These are phyloP conservation scores for Arxiozyma slooffiae DNA, from an alignment of 1,139 yeast genomes.

Conservation along the genomic window DNA sequence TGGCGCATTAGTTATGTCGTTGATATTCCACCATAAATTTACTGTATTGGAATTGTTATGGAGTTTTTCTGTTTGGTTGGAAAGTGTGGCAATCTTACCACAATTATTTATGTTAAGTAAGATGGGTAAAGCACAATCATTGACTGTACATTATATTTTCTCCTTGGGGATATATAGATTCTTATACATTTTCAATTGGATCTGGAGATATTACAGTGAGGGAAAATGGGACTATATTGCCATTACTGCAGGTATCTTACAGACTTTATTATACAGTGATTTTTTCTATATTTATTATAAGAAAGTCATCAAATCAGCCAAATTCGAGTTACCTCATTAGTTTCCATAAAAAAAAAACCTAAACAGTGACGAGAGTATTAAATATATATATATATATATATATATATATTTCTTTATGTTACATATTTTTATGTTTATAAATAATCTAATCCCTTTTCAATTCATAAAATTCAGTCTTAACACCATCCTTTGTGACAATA, in stretches of 20 bases:
- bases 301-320: constrained; percentile 72
- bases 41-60: constrained; percentile 53
- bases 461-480: constrained; percentile 70
- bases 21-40: constrained; percentile 61
- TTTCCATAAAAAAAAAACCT: not conserved
- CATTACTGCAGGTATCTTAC: constrained; percentile 70
- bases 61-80: constrained; percentile 80
- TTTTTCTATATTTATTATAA: constrained; percentile 87
- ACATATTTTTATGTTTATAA: not conserved
- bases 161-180: constrained; percentile 87
- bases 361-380: not conserved
- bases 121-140: constrained; percentile 77
- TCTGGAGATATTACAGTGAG: constrained; percentile 70
- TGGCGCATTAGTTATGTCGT: constrained; percentile 50
- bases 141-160: constrained; percentile 86
- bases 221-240: constrained; percentile 62
- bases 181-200: constrained; percentile 88
- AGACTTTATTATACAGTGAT: constrained; percentile 82
- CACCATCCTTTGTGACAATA: constrained; percentile 89
- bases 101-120: constrained; percentile 84
- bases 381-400: not conserved
- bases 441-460: constrained; percentile 67
- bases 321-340: constrained; percentile 68
- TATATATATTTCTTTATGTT: constrained; percentile 4
- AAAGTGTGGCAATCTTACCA: constrained; percentile 83